These are phyloP conservation scores for Termitomyces sp. DNA, from an alignment of 768 basidiomycete genomes.

Conservation along the genomic window DNA sequence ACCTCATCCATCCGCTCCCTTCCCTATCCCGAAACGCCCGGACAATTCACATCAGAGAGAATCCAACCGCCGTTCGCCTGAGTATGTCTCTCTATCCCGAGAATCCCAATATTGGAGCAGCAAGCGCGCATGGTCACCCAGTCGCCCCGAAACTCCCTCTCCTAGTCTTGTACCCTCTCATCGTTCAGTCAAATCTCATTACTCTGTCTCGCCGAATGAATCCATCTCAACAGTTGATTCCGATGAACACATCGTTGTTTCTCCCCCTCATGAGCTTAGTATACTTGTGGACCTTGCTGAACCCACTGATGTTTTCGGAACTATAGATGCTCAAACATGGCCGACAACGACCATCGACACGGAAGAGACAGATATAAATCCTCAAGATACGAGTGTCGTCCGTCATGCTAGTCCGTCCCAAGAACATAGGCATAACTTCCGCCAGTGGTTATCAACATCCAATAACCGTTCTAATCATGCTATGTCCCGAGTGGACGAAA, in stretches of 20 bases:
- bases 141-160: conserved; percentile 9
- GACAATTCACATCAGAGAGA: background rate
- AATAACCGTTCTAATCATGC: background rate
- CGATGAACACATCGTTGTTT: conserved; percentile 35
- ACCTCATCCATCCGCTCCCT: background rate
- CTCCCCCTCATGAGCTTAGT: conserved; percentile 44
- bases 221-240: conserved; percentile 41
- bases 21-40: background rate
- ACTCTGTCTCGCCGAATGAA: conserved; percentile 35
- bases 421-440: background rate
- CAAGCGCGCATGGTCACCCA: background rate
- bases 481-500: background rate
- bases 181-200: conserved; percentile 19
- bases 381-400: too few species aligned
- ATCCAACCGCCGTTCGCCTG: background rate
- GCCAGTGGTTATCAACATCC: background rate
- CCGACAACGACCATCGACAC: too few species aligned
- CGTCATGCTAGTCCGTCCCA: background rate
- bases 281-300: background rate
- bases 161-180: conserved; percentile 10
- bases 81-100: background rate
- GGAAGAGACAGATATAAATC: too few species aligned
- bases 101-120: background rate
- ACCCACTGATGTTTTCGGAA: background rate
- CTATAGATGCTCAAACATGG: background rate